phyloP scores from a whole-genome alignment of 768 basidiomycete genomes.

The Coprinellus aureogranulatus region DNA sequence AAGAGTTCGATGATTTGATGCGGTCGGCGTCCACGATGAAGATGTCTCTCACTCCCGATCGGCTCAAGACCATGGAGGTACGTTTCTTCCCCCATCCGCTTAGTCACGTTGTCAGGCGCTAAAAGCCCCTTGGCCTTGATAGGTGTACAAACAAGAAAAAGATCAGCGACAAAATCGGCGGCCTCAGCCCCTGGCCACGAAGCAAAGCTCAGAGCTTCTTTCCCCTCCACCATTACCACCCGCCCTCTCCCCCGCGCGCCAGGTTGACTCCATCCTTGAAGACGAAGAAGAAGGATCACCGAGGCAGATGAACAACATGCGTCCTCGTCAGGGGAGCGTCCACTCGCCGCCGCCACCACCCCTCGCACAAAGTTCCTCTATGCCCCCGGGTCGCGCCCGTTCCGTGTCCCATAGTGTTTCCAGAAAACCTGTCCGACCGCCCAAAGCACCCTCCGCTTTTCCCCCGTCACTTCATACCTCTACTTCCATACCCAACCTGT shows the following conservation, averaged over 20 bases:
- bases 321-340: constrained; percentile 46
- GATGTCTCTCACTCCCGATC: constrained; percentile 91
- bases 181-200: constrained; percentile 32
- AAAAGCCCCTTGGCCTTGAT: constrained; percentile 26
- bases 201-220: constrained; percentile 34
- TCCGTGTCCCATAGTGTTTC: constrained; percentile 34
- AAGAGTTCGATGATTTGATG: constrained; percentile 94
- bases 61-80: constrained; percentile 92
- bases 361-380: constrained; percentile 13
- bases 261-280: constrained; percentile 65
- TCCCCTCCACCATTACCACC: constrained; percentile 29
- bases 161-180: constrained; percentile 44
- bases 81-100: constrained; percentile 30
- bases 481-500: constrained; percentile 20
- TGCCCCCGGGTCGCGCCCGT: constrained; percentile 28
- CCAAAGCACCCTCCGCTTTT: constrained; percentile 30
- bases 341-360: constrained; percentile 35
- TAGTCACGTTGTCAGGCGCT: constrained; percentile 26
- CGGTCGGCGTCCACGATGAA: constrained; percentile 89
- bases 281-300: constrained; percentile 54
- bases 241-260: constrained; percentile 46
- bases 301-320: constrained; percentile 29
- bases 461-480: constrained; percentile 26
- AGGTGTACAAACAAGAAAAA: constrained; percentile 78
- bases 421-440: constrained; percentile 27